Percentiles rank a stretch among this genome's conserved stretches.
Conservation (phyloP, 768 basidiomycete species). For the Suillus discolor region DNA sequence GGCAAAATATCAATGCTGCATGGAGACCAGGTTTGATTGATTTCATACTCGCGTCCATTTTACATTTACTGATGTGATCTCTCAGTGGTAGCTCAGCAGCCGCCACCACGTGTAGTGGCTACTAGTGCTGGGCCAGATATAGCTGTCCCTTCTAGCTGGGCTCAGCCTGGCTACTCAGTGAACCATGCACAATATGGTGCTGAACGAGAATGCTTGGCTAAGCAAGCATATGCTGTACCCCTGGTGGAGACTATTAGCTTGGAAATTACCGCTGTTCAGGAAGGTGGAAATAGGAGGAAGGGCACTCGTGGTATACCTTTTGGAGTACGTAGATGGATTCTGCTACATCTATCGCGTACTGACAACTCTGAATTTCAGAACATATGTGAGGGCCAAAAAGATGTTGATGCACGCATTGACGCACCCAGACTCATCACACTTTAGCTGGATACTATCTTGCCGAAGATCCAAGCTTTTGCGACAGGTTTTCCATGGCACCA, state of each 20-base stretch:
- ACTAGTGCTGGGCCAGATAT: constrained; percentile 1
- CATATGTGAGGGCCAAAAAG: constrained; percentile 10
- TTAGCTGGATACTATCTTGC: neutral
- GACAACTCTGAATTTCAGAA: constrained; percentile 4
- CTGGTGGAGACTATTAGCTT: constrained; percentile 2
- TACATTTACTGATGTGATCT: no score
- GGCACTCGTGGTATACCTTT: neutral
- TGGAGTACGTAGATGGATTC: neutral
- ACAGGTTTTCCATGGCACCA: neutral
- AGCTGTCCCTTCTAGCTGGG: neutral
- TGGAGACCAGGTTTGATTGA: no score
- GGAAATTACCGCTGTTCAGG: neutral
- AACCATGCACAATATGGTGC: constrained; percentile 9
- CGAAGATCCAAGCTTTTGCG: constrained; percentile 1
- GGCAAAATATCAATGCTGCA: no score
- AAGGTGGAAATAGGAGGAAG: constrained; percentile 1
- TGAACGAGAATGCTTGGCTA: constrained; percentile 1
- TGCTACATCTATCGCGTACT: neutral
- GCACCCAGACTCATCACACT: constrained; percentile 2
- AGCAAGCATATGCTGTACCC: neutral
- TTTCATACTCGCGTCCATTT: no score
- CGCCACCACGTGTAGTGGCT: neutral
- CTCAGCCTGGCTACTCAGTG: constrained; percentile 5
- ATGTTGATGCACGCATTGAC: constrained; percentile 6
- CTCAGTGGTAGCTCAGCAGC: no score